phyloP scores from a whole-genome alignment of 192 early-diverging fungal species.

The Entomortierella lignicola region DNA sequence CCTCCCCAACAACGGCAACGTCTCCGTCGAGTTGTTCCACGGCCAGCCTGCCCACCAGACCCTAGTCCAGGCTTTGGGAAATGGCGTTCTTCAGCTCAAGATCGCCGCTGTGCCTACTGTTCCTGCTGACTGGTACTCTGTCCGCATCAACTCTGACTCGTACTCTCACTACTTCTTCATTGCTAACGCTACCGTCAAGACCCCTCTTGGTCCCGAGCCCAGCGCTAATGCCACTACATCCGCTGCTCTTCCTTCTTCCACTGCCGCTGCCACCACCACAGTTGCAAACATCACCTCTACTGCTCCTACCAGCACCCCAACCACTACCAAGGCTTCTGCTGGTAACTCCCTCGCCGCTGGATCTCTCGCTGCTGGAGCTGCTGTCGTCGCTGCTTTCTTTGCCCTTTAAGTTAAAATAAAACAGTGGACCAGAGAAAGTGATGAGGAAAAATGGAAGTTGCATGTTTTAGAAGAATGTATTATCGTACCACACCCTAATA shows the following conservation, averaged over 20 bases:
- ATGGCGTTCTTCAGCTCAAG: background rate
- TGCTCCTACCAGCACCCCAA: background rate
- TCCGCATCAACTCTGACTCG: constrained; percentile 21
- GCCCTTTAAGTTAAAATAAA: constrained; percentile 1
- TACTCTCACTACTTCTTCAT: constrained; percentile 34
- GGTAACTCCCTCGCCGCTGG: constrained; percentile 3
- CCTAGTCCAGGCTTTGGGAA: constrained; percentile 1
- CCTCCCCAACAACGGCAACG: background rate
- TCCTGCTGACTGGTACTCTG: constrained; percentile 40
- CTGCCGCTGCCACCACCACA: background rate
- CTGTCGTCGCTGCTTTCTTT: constrained; percentile 9
- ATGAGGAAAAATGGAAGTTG: background rate
- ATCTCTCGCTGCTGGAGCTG: constrained; percentile 6
- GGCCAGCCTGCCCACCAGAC: constrained; percentile 29
- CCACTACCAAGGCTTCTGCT: constrained; percentile 1
- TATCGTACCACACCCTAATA: too few species aligned
- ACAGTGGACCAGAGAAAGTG: background rate
- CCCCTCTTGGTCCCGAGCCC: constrained; percentile 9
- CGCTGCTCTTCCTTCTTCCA: background rate
- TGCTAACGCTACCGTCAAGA: background rate
- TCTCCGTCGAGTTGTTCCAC: constrained; percentile 21
- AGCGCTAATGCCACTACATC: background rate
- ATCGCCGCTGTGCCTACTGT: background rate
- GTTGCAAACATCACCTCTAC: background rate
- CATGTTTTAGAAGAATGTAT: too few species aligned